phyloP scores from a whole-genome alignment of 1,139 yeast species.

The Geotrichum bryndzae region DNA sequence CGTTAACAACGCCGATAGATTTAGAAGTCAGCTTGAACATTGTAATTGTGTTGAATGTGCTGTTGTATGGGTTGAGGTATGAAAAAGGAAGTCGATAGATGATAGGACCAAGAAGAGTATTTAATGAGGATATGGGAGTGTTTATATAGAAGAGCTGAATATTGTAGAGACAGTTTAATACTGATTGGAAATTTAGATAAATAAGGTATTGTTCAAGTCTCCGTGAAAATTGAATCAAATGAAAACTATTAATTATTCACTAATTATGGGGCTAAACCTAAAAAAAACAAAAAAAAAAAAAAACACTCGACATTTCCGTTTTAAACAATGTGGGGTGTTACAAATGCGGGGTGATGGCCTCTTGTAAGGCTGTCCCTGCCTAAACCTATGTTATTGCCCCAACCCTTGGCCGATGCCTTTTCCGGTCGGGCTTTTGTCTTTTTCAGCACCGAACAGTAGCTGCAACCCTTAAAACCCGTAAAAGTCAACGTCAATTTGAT shows the following conservation, averaged over 20 bases:
- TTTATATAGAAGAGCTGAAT: background rate
- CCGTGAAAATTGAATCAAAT: no score
- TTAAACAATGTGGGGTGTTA: background rate
- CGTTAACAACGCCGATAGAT: background rate
- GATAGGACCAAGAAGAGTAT: background rate
- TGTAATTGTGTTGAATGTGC: background rate
- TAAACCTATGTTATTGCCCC: background rate
- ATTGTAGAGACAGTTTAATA: background rate
- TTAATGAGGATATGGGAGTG: background rate
- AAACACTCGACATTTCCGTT: background rate
- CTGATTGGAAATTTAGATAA: background rate
- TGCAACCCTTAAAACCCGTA: background rate
- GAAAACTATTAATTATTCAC: background rate
- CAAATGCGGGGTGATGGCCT: background rate
- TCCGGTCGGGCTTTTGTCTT: background rate
- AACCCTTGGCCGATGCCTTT: background rate
- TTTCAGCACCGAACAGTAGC: background rate
- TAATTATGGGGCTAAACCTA: background rate
- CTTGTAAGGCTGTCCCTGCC: background rate
- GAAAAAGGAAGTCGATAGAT: background rate
- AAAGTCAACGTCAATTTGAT: background rate
- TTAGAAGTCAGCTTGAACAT: background rate
- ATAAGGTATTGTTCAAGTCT: background rate
- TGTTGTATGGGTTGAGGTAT: background rate
- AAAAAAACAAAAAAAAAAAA: background rate